Percentiles rank a stretch among this genome's conserved stretches.
Conservation (phyloP, 371 early-diverging fungal species). For the Mucor mucedo region DNA sequence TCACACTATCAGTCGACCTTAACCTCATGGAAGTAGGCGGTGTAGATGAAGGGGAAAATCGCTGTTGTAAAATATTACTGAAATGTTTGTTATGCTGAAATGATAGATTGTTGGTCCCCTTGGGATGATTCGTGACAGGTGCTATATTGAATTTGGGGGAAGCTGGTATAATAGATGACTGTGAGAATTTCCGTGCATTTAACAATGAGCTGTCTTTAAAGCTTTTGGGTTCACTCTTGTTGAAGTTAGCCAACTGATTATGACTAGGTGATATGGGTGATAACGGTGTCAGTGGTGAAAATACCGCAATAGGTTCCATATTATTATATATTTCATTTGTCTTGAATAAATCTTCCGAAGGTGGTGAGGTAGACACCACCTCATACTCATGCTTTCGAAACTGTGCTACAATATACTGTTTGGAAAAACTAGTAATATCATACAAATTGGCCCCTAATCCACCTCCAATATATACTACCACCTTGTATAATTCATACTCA, state of each 20-base stretch:
- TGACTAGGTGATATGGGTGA: slow-evolving; percentile 20
- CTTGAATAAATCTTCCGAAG: neutral
- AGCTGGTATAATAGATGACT: slow-evolving; percentile 1
- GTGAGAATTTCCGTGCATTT: slow-evolving; percentile 4
- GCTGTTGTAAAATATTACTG: slow-evolving; percentile 2
- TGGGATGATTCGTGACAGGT: slow-evolving; percentile 25
- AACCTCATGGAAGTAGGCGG: slow-evolving; percentile 5
- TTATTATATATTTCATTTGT: neutral
- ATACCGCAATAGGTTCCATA: slow-evolving; percentile 16
- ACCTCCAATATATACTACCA: slow-evolving; percentile 62
- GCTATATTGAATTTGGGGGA: slow-evolving; percentile 43
- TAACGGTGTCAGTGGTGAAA: slow-evolving; percentile 22
- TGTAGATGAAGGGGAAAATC: slow-evolving; percentile 8
- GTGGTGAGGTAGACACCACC: slow-evolving; percentile 1
- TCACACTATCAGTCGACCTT: slow-evolving; percentile 27
- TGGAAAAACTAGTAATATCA: slow-evolving; percentile 28
- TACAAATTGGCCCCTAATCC: slow-evolving; percentile 63
- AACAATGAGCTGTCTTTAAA: neutral
- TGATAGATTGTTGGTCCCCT: neutral
- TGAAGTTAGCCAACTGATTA: neutral
- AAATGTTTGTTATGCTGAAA: neutral
- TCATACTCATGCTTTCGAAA: slow-evolving; percentile 24
- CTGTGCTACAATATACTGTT: slow-evolving; percentile 46
- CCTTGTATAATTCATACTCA: slow-evolving; percentile 51
- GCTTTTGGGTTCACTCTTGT: neutral